Evolutionary conservation across 257 asterid genomes (phyloP).

Genomic region (Eustoma russellianum): DNA sequence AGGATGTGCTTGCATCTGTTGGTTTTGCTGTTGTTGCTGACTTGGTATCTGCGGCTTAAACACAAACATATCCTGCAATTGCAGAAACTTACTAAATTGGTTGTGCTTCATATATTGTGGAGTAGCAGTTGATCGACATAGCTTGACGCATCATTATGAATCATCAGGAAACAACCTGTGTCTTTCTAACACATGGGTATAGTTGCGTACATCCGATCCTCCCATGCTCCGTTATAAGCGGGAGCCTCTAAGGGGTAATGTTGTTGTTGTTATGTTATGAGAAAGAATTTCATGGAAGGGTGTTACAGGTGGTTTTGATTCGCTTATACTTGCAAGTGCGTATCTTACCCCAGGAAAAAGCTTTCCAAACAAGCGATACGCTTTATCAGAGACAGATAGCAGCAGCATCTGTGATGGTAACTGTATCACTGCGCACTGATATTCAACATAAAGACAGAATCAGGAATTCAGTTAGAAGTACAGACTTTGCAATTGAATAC

Average conservation of each 20-base stretch:
- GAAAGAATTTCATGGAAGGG: not conserved
- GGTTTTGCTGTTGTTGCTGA: conserved; percentile 31
- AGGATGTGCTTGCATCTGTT: conserved; percentile 25
- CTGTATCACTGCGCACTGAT: conserved; percentile 86
- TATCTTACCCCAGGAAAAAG: conserved; percentile 83
- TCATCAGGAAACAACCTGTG: too few species aligned
- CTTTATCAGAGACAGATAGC: conserved; percentile 74
- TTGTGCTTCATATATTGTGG: too few species aligned
- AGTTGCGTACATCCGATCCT: too few species aligned
- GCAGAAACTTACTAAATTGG: not conserved
- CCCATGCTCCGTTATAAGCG: too few species aligned
- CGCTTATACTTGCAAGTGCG: too few species aligned
- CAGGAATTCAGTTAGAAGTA: not conserved
- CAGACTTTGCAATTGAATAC: too few species aligned
- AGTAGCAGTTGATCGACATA: conserved; percentile 19
- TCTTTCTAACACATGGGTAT: too few species aligned
- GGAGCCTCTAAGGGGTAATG: too few species aligned
- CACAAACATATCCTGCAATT: conserved; percentile 72
- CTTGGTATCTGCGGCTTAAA: conserved; percentile 66
- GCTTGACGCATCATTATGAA: too few species aligned
- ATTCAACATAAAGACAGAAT: conserved; percentile 5
- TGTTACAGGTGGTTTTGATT: not conserved
- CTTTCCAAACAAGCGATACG: conserved; percentile 78
- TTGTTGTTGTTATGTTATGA: too few species aligned
- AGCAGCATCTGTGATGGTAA: conserved; percentile 82